phyloP scores from a whole-genome alignment of 345 rosid genomes.

The Eucalyptus guilfoylei region DNA sequence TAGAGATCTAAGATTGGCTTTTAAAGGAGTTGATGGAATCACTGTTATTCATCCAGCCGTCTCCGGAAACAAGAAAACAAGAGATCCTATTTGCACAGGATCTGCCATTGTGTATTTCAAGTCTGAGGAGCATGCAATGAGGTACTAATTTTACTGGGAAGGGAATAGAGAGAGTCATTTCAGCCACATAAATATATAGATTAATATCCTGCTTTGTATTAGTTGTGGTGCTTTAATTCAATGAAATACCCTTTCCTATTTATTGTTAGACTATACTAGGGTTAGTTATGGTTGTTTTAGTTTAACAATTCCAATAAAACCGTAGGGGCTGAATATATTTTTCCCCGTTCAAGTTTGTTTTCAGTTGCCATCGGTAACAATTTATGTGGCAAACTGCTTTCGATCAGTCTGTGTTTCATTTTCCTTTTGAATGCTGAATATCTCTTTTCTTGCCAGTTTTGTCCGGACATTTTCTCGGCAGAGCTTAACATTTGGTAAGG shows the following conservation, averaged over 20 bases:
- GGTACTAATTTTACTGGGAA: conserved; percentile 23
- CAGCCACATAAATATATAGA: background rate
- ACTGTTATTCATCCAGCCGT: conserved; percentile 56
- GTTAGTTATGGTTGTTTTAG: background rate
- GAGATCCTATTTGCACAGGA: conserved; percentile 82
- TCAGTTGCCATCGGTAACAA: background rate
- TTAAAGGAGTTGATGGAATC: conserved; percentile 51
- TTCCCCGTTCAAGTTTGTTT: background rate
- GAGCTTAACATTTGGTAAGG: conserved; percentile 53
- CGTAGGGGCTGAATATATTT: background rate
- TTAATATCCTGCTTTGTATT: background rate
- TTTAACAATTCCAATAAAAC: background rate
- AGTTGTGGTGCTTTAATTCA: background rate
- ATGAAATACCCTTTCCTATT: background rate
- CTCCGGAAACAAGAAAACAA: conserved; percentile 76
- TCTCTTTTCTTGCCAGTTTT: conserved; percentile 37
- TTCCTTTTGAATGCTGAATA: background rate
- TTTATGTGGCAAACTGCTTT: background rate
- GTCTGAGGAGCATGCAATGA: conserved; percentile 46
- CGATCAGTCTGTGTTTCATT: background rate
- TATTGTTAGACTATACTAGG: background rate
- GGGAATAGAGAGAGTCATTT: background rate
- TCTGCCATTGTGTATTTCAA: conserved; percentile 69
- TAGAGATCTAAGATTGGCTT: conserved; percentile 67
- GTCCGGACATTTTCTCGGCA: conserved; percentile 39